Evolutionary conservation across 2,329 filamentous ascomycete genomes (phyloP), one percentile per base, ranked within the genome.

Genomic region (Pseudopithomyces maydicus): DNA sequence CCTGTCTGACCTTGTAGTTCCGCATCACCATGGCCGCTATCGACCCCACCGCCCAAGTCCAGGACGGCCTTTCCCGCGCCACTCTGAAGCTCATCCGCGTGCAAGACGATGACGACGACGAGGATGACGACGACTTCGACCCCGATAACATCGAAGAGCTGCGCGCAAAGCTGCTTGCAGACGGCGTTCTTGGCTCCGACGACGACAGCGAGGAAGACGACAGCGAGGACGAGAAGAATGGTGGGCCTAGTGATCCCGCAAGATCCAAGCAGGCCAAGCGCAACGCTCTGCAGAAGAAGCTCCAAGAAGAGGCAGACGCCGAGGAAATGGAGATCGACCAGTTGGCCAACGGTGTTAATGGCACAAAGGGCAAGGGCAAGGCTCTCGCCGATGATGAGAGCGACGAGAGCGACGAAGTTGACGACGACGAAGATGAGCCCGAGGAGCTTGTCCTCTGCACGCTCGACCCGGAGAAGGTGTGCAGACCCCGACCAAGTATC

Each of bases 1-100:
- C 42, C 22, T 15, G 15, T 26, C 41, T 58, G 2, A 42, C 19
- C 22, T 51, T 47, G 14, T 71, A 97, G 93, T 96, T 97, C 81
- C 92, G 92, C 77, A 92, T 99, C 74, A 98, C 93, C 72, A 99
- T 99, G 95, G 95, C 96, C 71, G 95, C 95, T 65, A 89, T 99
- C 76, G 94, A 99, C 76, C 95, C 95, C 56, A 92, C 87, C 71
- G 90, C 90, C 69, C 83, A 87, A 64, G 72, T 79, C 23, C 74
- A 77, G 33, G 64, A 68, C 17, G 58, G 72, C 60, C 74, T 76
- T 55, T 78, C 87, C 68, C 90, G 93, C 68, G 90, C 95, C 52
- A 99, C 95, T 50, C 83, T 99, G 71, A 97, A 95, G 81, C 84
- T 99, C 67, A 85, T 98, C 75, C 94, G 94, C 77, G 84, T 88